Conservation (phyloP, 2,329 filamentous ascomycete species). For the Cadophora malorum region DNA sequence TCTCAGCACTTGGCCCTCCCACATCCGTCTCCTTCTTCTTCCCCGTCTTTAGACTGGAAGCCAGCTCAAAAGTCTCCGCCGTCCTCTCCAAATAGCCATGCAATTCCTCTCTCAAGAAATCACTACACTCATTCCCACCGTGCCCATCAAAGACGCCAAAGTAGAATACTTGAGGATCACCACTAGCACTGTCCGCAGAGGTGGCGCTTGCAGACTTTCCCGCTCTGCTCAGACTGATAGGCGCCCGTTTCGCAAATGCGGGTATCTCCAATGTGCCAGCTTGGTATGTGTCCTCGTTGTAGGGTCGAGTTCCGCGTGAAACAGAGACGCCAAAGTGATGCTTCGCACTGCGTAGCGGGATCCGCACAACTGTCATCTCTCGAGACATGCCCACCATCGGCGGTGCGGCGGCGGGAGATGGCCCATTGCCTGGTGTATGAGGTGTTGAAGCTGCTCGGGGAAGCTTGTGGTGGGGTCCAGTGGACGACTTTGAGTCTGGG, state of each 20-base stretch:
- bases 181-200: constrained; percentile 76
- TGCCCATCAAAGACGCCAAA: constrained; percentile 97
- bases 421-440: constrained; percentile 64
- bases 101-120: constrained; percentile 82
- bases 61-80: constrained; percentile 75
- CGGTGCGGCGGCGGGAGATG: constrained; percentile 63
- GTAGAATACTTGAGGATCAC: constrained; percentile 96
- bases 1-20: constrained; percentile 39
- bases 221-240: constrained; percentile 59
- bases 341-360: constrained; percentile 90
- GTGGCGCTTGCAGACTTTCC: constrained; percentile 57
- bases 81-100: constrained; percentile 90
- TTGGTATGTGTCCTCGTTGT: constrained; percentile 95
- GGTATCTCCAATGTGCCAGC: constrained; percentile 93
- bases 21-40: constrained; percentile 40
- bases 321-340: constrained; percentile 89
- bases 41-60: constrained; percentile 70
- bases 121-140: constrained; percentile 86
- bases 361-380: constrained; percentile 92
- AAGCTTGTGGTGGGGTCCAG: constrained; percentile 80
- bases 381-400: constrained; percentile 66
- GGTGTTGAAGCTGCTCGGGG: constrained; percentile 85
- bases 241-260: constrained; percentile 85
- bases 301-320: constrained; percentile 80
- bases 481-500: constrained; percentile 74